Conservation (phyloP, 805 yeast species). For the Cyberlindnera suaveolens region DNA sequence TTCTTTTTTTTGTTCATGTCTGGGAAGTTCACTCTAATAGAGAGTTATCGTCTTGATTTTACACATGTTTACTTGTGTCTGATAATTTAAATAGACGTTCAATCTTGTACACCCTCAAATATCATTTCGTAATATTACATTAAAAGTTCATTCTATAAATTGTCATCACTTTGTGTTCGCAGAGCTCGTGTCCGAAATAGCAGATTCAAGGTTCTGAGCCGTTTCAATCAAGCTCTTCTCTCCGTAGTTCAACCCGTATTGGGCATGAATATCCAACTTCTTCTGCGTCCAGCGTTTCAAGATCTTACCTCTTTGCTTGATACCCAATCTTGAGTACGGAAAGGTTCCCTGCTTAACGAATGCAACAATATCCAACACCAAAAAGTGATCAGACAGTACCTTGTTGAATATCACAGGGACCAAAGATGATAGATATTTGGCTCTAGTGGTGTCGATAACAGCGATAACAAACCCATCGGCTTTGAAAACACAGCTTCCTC, state of each 20-base stretch:
- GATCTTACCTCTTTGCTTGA: constrained; percentile 69
- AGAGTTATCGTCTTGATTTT: no score
- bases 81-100: no score
- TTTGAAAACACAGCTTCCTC: constrained; percentile 71
- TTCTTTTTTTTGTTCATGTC: neutral
- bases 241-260: constrained; percentile 59
- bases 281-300: constrained; percentile 50
- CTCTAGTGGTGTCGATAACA: constrained; percentile 57
- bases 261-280: constrained; percentile 34
- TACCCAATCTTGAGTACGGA: constrained; percentile 67
- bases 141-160: neutral
- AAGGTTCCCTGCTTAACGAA: constrained; percentile 61
- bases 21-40: no score
- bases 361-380: constrained; percentile 77
- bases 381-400: constrained; percentile 72
- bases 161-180: constrained; percentile 2
- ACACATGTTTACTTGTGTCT: no score
- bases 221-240: constrained; percentile 55
- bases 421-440: constrained; percentile 55
- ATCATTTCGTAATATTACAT: no score
- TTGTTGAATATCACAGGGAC: constrained; percentile 80
- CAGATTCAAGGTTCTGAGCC: constrained; percentile 36
- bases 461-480: constrained; percentile 75
- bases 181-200: constrained; percentile 7
- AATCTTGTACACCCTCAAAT: no score